Base-by-base conservation (phyloP, 2,329 filamentous ascomycete genomes). In the Talaromyces sp. region DNA sequence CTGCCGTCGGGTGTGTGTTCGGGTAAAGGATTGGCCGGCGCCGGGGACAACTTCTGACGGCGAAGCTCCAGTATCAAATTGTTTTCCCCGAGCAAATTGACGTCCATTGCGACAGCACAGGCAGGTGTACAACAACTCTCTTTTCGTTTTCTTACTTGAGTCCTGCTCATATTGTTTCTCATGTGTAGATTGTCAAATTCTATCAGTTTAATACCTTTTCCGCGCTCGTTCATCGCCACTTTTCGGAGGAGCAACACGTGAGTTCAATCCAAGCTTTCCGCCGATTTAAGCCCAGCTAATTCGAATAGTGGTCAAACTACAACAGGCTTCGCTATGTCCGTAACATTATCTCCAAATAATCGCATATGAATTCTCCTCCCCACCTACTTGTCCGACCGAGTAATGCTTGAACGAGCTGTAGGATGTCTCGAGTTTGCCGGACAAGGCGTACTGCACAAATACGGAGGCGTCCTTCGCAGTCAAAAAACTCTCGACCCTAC, bases 331-430 rank as follows among this genome's bases (percentile, higher is more conserved):
- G 59, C 44, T 42, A 61, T 61, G 59, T 46, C 44, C 23, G 3
- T 28, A 28, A 55, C 9, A 16, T n/a, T 44, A 1, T 39, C 48
- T 35, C 28, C 5, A 55, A 39, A 9, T 42, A 14, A 28, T 55
- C n/a, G 28, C 25, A 28, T 23, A 11, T 61, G 28, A 46, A 35
- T 42, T 21, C 23, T 18, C 55, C 7, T 16, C 39, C 21, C 16
- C 33, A 18, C 56, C 50, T 18, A 44, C 42, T 37, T 42, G 44
- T 55, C 14, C 16, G 46, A 61, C 25, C 44, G 66, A 73, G 80
- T 76, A 72, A 82, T 82, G 80, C 79, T 82, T 71, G 80, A 82
- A 79, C 79, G 80, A 71, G 77, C 80, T 68, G 75, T 77, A 64
- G 75, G 78, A 75, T 80, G 77, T 71, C 74, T 82, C 71, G 80